These are phyloP conservation scores for Globisporangium megalacanthum DNA, from an alignment of 352 stramenopile species.

Conservation along the genomic window DNA sequence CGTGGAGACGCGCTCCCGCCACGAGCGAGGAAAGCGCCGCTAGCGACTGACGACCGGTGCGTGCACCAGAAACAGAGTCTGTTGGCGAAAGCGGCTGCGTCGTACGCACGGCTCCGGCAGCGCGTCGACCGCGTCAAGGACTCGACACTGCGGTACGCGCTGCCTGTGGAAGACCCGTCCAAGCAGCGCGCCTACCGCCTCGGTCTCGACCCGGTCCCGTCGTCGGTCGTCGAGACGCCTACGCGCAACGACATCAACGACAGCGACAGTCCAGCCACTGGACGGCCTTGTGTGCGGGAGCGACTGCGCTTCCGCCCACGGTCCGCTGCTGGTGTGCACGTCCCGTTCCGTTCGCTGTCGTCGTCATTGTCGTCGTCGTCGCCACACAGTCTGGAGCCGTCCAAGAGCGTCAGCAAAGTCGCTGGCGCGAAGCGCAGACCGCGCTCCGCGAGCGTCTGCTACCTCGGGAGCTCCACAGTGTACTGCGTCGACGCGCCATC, in stretches of 20 bases:
- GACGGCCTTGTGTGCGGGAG: neutral
- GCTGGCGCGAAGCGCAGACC: constrained; percentile 43
- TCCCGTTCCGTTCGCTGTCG: constrained; percentile 6
- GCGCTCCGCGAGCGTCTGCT: constrained; percentile 48
- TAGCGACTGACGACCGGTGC: constrained; percentile 19
- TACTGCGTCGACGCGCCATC: constrained; percentile 36
- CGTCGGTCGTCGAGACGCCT: constrained; percentile 9
- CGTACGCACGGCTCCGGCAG: constrained; percentile 22
- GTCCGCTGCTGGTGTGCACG: constrained; percentile 20
- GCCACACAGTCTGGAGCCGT: constrained; percentile 3
- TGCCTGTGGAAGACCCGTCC: constrained; percentile 38
- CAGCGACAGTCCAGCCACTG: neutral
- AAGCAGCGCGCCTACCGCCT: constrained; percentile 45
- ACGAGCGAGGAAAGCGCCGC: constrained; percentile 15
- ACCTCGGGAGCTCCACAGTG: constrained; percentile 45
- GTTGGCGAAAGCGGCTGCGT: constrained; percentile 20
- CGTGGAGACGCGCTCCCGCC: neutral
- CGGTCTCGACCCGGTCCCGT: constrained; percentile 36
- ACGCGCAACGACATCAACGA: constrained; percentile 1
- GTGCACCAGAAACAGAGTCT: constrained; percentile 24
- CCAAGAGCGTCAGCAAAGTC: constrained; percentile 23
- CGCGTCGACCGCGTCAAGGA: constrained; percentile 34
- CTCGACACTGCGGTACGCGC: constrained; percentile 32
- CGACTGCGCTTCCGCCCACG: constrained; percentile 26
- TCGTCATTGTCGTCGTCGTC: neutral